Evolutionary conservation across 2,329 filamentous ascomycete species (phyloP).

Genomic region (Knufia fluminis): DNA sequence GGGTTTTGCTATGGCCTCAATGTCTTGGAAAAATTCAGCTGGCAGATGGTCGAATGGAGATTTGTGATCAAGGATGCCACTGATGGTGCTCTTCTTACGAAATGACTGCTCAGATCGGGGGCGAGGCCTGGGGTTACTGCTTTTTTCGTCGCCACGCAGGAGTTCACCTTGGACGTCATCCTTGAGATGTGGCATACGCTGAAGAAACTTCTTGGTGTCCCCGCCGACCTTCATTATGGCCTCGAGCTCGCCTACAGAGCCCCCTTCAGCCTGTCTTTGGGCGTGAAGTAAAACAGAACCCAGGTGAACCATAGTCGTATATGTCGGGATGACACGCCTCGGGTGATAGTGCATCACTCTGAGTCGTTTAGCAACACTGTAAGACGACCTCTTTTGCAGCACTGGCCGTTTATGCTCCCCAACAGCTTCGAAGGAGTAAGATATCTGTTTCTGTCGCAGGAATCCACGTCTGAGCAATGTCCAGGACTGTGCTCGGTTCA

Average conservation of each 20-base stretch:
- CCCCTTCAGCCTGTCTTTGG: slow-evolving; percentile 28
- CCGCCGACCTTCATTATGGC: slow-evolving; percentile 27
- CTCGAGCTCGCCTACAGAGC: slow-evolving; percentile 26
- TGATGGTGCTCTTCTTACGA: slow-evolving; percentile 5
- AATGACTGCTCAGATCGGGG: slow-evolving; percentile 5
- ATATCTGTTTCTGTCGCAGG: slow-evolving; percentile 1
- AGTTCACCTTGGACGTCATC: slow-evolving; percentile 35
- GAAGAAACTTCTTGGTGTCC: slow-evolving; percentile 30
- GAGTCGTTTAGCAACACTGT: neutral
- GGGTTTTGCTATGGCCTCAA: neutral
- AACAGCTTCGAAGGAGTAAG: slow-evolving; percentile 12
- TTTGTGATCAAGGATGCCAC: slow-evolving; percentile 14
- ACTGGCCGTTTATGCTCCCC: slow-evolving; percentile 27
- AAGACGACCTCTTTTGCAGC: neutral
- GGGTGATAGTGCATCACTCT: slow-evolving; percentile 22
- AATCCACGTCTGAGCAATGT: slow-evolving; percentile 27
- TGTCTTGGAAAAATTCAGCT: neutral
- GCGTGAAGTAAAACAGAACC: slow-evolving; percentile 32
- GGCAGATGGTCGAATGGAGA: slow-evolving; percentile 17
- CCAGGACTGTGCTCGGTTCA: slow-evolving; percentile 74
- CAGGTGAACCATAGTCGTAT: slow-evolving; percentile 36
- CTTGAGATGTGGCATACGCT: slow-evolving; percentile 31
- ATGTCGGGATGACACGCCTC: slow-evolving; percentile 35
- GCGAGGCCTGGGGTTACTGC: slow-evolving; percentile 19
- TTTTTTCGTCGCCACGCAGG: slow-evolving; percentile 28